These are phyloP conservation scores for Zymoseptoria ardabiliae DNA, from an alignment of 2,329 filamentous ascomycete genomes.

Conservation along the genomic window DNA sequence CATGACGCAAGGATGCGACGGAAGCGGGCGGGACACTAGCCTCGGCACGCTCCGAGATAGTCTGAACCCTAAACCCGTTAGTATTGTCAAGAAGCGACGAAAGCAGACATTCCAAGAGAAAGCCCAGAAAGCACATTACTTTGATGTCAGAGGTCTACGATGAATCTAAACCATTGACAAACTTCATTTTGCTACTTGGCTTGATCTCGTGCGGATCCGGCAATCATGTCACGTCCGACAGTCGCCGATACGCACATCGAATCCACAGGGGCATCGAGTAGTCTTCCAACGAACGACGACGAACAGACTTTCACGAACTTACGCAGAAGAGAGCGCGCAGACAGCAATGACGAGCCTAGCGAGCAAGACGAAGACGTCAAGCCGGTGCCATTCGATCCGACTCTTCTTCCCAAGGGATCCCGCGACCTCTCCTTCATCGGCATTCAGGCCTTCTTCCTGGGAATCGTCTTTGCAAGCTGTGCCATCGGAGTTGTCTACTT, in stretches of 20 bases:
- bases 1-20: background rate
- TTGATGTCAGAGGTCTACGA: background rate
- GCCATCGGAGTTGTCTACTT: conserved; percentile 24
- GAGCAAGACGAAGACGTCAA: conserved; percentile 11
- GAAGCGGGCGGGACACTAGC: background rate
- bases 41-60: background rate
- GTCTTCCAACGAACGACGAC: background rate
- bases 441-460: conserved; percentile 40
- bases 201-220: background rate
- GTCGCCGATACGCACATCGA: background rate
- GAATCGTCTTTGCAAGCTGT: conserved; percentile 31
- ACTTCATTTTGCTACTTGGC: background rate
- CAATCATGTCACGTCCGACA: background rate
- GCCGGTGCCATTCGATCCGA: conserved; percentile 21
- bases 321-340: background rate
- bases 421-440: conserved; percentile 43
- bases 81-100: background rate
- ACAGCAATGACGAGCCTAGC: background rate
- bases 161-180: background rate
- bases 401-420: conserved; percentile 35
- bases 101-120: background rate
- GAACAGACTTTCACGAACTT: background rate
- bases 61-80: background rate
- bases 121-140: background rate
- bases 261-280: background rate